These are phyloP conservation scores for Myxozyma mucilagina DNA, from an alignment of 805 yeast genomes.

Conservation along the genomic window DNA sequence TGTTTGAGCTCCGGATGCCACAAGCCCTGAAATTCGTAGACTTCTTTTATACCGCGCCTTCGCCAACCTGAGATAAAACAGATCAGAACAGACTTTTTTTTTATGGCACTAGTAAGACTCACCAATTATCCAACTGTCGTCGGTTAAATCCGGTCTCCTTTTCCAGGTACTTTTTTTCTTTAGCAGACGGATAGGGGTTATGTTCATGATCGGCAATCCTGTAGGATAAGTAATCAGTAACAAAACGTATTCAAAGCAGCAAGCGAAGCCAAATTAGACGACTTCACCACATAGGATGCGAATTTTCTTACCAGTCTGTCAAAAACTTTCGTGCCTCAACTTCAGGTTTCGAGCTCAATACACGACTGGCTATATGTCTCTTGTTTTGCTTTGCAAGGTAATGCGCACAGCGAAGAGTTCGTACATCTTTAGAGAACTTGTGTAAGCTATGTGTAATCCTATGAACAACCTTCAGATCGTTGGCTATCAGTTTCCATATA, in stretches of 20 bases:
- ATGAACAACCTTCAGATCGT: neutral
- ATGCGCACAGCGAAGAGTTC: neutral
- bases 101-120: neutral
- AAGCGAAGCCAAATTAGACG: no score
- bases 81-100: no score
- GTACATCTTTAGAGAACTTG: neutral
- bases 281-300: no score
- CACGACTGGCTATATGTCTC: neutral
- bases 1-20: no score
- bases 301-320: neutral
- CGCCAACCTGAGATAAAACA: neutral
- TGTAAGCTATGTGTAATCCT: neutral
- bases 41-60: no score
- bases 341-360: neutral
- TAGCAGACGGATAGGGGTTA: neutral
- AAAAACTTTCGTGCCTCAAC: neutral
- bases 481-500: neutral
- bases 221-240: neutral
- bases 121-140: conserved; percentile 1
- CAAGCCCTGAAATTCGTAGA: no score
- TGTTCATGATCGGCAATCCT: neutral
- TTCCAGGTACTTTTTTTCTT: neutral
- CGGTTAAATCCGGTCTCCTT: neutral
- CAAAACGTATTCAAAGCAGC: no score
- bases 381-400: neutral